Evolutionary conservation across 257 asterid species (phyloP), one percentile per base, ranked within the genome.

Genomic region (Eucommia ulmoides): DNA sequence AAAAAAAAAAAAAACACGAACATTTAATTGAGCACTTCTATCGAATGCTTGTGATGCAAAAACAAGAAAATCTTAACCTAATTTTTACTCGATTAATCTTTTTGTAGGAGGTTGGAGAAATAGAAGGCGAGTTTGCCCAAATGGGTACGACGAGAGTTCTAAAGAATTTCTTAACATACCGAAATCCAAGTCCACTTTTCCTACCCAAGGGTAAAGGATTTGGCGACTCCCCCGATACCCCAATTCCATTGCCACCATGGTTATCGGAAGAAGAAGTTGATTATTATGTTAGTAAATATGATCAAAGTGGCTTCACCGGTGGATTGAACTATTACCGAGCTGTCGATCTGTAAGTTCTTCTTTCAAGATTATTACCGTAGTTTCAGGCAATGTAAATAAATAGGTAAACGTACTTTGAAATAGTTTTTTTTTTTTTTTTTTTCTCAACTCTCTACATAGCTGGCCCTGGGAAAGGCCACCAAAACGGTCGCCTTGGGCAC

Each of bases 251-350:
- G 49, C 78, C 78, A 11, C 16, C 71, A 1, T 78, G 82, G 80
- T 72, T 78, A 8, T 58, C 80, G 4, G 51, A 72, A 33, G 68
- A 61, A 33, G 82, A 72, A 1, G 5, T 78, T 20, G 51, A 69
- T 33, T 72, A 74, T 22, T 78, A 63, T 3, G 60, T 75, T 1
- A 22, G 53, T 38, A 69, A 68, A 21, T 78, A 60, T 56, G 47
- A 72, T 33, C 55, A 58, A 50, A 45, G 71, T 0, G 80, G 86
- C 59, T 78, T 74, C 60, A 78, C 80, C 1, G 77, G 82, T 1
- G 80, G 66, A 18, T 24, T 78, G 51, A 78, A 78, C 71, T 78
- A 74, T 72, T 78, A 74, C 24, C 63, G 86, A 0, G 75, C 79
- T 17, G 38, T 65, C 64, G 77, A 74, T 29, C 44, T 74, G 81